phyloP scores from a whole-genome alignment of 2,329 filamentous ascomycete genomes.

The Aureobasidium sp. region DNA sequence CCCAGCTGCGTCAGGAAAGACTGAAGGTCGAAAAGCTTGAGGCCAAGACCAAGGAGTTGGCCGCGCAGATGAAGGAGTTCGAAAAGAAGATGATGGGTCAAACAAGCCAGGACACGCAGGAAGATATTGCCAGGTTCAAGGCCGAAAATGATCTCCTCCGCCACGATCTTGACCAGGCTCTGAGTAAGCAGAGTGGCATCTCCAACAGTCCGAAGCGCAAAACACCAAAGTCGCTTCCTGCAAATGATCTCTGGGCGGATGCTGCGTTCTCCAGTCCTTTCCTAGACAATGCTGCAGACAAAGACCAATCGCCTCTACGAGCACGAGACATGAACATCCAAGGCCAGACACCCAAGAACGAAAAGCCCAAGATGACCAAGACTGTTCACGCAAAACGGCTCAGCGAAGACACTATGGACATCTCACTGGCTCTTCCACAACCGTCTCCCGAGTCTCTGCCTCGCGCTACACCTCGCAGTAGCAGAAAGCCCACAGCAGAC shows the following conservation, averaged over 20 bases:
- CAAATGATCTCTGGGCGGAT: conserved; percentile 8
- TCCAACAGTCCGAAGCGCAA: not conserved
- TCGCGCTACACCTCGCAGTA: not conserved
- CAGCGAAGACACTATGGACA: conserved; percentile 4
- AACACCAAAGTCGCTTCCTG: not conserved
- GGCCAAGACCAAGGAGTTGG: conserved; percentile 51
- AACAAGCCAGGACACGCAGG: not conserved
- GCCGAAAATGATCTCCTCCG: not conserved
- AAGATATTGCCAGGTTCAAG: conserved; percentile 1
- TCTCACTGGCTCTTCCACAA: not conserved
- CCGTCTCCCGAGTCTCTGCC: not conserved
- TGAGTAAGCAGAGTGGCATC: not conserved
- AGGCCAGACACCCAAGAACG: not conserved
- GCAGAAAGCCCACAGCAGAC: not conserved
- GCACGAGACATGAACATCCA: conserved; percentile 9
- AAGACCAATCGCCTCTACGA: conserved; percentile 2
- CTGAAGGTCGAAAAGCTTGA: conserved; percentile 58
- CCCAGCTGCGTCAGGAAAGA: conserved; percentile 60
- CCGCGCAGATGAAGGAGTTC: conserved; percentile 45
- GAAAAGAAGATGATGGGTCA: conserved; percentile 22
- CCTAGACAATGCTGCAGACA: not conserved
- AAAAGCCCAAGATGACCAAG: not conserved
- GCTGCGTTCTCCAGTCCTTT: conserved; percentile 9
- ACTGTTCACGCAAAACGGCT: not conserved
- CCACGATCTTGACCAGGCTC: not conserved